Conservation (phyloP, 2,329 filamentous ascomycete species). For the Apiospora koreana region DNA sequence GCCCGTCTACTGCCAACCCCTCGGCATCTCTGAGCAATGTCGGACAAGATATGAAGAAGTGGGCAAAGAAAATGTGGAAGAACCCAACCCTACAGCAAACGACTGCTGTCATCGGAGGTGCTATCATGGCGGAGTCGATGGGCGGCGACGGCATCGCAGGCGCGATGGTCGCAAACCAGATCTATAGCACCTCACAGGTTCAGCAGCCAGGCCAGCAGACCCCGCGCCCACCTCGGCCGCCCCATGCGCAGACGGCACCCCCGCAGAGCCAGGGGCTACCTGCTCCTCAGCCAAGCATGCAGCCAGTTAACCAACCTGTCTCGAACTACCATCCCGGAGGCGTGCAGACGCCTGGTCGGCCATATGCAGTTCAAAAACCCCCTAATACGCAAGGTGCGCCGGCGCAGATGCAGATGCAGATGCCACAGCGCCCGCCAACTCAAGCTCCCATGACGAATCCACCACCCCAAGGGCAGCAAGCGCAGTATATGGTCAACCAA, state of each 20-base stretch:
- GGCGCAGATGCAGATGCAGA: slow-evolving; percentile 20
- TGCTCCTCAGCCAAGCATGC: slow-evolving; percentile 9
- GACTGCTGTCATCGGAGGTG: slow-evolving; percentile 24
- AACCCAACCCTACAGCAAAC: slow-evolving; percentile 28
- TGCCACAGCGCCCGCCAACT: slow-evolving; percentile 16
- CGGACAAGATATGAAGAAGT: slow-evolving; percentile 32
- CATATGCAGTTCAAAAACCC: slow-evolving; percentile 26
- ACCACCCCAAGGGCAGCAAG: background rate
- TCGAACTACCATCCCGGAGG: slow-evolving; percentile 21
- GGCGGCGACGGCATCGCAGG: slow-evolving; percentile 20
- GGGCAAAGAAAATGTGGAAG: slow-evolving; percentile 30
- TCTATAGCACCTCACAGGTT: slow-evolving; percentile 19
- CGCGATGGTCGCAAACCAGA: slow-evolving; percentile 18
- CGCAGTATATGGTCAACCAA: background rate
- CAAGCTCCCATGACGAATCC: slow-evolving; percentile 15
- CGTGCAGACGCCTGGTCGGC: slow-evolving; percentile 25
- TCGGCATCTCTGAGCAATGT: background rate
- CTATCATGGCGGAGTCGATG: slow-evolving; percentile 23
- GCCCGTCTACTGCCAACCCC: background rate
- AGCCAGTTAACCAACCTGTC: slow-evolving; percentile 17
- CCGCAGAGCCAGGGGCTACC: slow-evolving; percentile 18
- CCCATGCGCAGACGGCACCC: slow-evolving; percentile 19
- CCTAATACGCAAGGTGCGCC: slow-evolving; percentile 17
- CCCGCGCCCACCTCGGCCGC: slow-evolving; percentile 5
- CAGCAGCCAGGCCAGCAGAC: slow-evolving; percentile 12